Conservation (phyloP, 306 rosid genomes). For the Luffa acutangula region DNA sequence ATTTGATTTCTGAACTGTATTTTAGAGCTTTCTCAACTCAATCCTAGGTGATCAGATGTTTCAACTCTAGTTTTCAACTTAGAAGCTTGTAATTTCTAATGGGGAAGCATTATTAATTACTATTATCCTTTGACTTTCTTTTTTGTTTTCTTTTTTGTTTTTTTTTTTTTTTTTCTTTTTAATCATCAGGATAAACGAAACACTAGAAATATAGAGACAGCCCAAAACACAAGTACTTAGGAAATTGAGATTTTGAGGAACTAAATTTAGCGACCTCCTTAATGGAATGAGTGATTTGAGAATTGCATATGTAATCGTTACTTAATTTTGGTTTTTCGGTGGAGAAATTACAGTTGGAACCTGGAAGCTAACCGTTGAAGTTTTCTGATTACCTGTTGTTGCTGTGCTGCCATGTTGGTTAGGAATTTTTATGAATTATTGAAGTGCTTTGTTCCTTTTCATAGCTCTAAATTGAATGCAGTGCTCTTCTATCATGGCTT, state of each 20-base stretch:
- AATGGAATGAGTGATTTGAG: not conserved
- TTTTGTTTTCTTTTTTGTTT: not conserved
- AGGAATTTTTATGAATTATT: not conserved
- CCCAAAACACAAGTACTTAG: not conserved
- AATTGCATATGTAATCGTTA: not conserved
- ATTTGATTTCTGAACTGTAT: not conserved
- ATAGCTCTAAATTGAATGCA: not conserved
- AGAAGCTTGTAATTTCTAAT: not conserved
- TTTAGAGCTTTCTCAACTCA: not conserved
- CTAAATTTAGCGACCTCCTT: not conserved
- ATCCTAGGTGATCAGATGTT: not conserved
- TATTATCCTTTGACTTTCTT: not conserved
- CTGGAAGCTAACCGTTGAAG: not conserved
- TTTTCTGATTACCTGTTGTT: not conserved
- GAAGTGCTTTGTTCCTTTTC: not conserved
- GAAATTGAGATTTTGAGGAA: not conserved
- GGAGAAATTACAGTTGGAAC: not conserved
- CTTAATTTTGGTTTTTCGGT: not conserved
- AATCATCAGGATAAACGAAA: not conserved
- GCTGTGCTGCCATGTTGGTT: not conserved
- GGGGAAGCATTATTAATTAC: not conserved
- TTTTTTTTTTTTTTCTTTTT: not conserved
- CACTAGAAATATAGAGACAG: not conserved
- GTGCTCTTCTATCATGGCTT: not conserved
- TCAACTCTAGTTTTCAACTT: not conserved